Conservation (phyloP, 768 basidiomycete species). For the Hemileccinum rubropunctum region DNA sequence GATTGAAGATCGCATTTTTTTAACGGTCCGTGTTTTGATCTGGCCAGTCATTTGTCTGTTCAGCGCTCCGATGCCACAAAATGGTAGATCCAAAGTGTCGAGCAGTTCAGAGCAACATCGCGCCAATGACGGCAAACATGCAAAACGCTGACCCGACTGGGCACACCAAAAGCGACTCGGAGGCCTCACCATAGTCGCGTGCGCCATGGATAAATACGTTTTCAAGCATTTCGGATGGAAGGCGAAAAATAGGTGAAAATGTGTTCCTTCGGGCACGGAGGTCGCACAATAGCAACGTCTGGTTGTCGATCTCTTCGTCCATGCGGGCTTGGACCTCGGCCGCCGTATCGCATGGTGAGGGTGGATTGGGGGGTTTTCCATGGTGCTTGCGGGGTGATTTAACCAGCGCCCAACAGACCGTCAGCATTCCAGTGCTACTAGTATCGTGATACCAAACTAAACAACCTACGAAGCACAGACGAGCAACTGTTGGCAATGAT, state of each 20-base stretch:
- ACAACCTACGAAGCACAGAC: too few species aligned
- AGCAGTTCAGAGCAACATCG: conserved; percentile 37
- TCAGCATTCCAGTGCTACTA: too few species aligned
- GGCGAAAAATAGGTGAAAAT: conserved; percentile 5
- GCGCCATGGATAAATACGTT: conserved; percentile 11
- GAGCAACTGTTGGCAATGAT: too few species aligned
- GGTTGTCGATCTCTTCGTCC: background rate
- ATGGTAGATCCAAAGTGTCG: conserved; percentile 38
- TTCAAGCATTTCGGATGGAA: conserved; percentile 14
- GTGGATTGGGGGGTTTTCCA: too few species aligned
- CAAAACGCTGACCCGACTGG: background rate
- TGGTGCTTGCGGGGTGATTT: too few species aligned
- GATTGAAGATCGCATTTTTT: background rate
- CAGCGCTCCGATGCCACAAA: conserved; percentile 31
- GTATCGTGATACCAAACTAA: too few species aligned
- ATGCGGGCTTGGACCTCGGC: too few species aligned
- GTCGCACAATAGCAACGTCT: background rate
- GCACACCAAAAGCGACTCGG: background rate
- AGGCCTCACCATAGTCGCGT: background rate
- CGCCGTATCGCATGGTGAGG: too few species aligned
- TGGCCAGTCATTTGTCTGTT: conserved; percentile 39
- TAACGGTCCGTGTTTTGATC: conserved; percentile 39
- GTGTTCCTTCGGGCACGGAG: conserved; percentile 7
- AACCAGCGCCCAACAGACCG: too few species aligned
- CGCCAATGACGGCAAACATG: conserved; percentile 45